These are phyloP conservation scores for Ganoderma resinaceum DNA, from an alignment of 1,284 basidiomycete genomes.

Conservation along the genomic window DNA sequence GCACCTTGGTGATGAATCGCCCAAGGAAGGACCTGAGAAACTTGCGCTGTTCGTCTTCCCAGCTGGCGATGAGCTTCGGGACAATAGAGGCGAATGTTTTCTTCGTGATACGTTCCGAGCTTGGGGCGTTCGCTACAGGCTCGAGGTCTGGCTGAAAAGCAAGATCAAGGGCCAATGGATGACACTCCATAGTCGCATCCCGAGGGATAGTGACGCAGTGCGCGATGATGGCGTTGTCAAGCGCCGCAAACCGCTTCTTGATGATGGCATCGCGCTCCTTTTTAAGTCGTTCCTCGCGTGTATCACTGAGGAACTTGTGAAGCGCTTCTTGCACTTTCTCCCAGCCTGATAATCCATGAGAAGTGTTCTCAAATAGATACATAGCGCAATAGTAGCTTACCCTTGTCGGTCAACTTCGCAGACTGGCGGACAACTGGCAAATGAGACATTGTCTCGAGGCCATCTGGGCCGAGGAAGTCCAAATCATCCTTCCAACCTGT, in stretches of 20 bases:
- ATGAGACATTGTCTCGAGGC: conserved; percentile 6
- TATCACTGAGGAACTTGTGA: conserved; percentile 1
- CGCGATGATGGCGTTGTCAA: conserved; percentile 5
- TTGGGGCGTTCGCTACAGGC: conserved; percentile 3
- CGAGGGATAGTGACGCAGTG: conserved; percentile 14
- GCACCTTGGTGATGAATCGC: background rate
- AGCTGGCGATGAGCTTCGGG: background rate
- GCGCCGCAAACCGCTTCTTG: conserved; percentile 4
- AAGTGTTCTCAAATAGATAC: too few species aligned
- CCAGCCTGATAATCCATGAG: conserved; percentile 5
- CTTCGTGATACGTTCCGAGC: conserved; percentile 9
- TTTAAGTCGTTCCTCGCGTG: background rate
- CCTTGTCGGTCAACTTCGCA: conserved; percentile 7
- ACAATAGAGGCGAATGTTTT: conserved; percentile 6
- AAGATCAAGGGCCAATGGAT: conserved; percentile 16
- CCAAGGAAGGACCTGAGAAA: conserved; percentile 5
- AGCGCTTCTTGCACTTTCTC: background rate
- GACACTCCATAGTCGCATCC: conserved; percentile 3
- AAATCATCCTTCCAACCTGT: conserved; percentile 12
- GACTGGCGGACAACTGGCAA: conserved; percentile 13
- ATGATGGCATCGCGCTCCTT: conserved; percentile 1
- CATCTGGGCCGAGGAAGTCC: background rate
- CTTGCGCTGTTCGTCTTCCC: conserved; percentile 5
- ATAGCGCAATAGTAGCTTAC: background rate
- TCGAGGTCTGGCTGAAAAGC: conserved; percentile 3